Percentiles rank a stretch among this genome's conserved stretches.
These are phyloP conservation scores for Pseudoturritis turrita DNA, from an alignment of 345 rosid species.

Conservation along the genomic window DNA sequence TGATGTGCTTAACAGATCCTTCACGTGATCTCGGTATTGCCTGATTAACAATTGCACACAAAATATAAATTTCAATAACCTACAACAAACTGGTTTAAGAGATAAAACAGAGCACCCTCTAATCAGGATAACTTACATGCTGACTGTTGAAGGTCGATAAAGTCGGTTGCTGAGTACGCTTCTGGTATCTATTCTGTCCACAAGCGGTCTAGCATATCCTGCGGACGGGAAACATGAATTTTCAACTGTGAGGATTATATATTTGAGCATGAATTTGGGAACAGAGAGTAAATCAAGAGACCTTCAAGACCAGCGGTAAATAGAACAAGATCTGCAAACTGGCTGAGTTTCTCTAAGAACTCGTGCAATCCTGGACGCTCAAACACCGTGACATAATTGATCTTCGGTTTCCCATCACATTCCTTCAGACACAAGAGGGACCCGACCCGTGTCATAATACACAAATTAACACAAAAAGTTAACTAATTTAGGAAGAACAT, in stretches of 20 bases:
- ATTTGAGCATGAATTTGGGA: not conserved
- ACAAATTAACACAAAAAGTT: not conserved
- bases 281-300: conserved; percentile 20
- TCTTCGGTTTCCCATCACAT: conserved; percentile 64
- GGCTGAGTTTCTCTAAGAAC: conserved; percentile 62
- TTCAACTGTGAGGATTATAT: not conserved
- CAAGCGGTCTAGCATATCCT: conserved; percentile 97
- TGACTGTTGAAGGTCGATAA: conserved; percentile 91
- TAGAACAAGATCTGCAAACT: conserved; percentile 78
- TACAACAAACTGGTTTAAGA: not conserved
- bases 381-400: conserved; percentile 81
- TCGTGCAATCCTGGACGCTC: conserved; percentile 93
- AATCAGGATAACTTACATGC: conserved; percentile 62
- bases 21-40: conserved; percentile 79
- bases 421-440: conserved; percentile 50
- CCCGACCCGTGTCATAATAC: conserved; percentile 31
- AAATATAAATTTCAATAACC: not conserved
- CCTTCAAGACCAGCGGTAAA: conserved; percentile 99
- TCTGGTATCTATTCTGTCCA: conserved; percentile 74
- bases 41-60: conserved; percentile 32
- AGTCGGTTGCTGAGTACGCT: conserved; percentile 69
- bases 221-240: not conserved
- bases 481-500: not conserved
- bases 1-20: conserved; percentile 78
- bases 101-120: not conserved